A percentile compares a stretch with the other conserved stretches of the same genome.
These are phyloP conservation scores for Neocucurbitaria cava DNA, from an alignment of 2,329 filamentous ascomycete genomes.

Conservation along the genomic window DNA sequence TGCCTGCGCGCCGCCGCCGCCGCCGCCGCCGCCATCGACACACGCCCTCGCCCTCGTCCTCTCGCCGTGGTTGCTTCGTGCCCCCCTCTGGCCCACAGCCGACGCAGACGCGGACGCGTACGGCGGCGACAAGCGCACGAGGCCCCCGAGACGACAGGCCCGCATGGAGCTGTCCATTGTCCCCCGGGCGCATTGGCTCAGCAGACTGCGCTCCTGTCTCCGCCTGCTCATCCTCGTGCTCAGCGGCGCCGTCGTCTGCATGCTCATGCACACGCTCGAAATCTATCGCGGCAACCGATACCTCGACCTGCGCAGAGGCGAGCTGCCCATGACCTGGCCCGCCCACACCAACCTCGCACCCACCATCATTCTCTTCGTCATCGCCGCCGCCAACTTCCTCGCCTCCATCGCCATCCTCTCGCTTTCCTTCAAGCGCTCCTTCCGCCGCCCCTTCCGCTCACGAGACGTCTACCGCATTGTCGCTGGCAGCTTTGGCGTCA, in stretches of 20 bases:
- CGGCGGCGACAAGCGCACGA: conserved; percentile 18
- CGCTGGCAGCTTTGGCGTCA: conserved; percentile 42
- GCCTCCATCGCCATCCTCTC: conserved; percentile 42
- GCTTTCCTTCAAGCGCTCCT: conserved; percentile 42
- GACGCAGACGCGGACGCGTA: conserved; percentile 31
- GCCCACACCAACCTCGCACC: conserved; percentile 46
- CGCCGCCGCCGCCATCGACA: conserved; percentile 21
- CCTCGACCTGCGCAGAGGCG: conserved; percentile 45
- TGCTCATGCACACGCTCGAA: conserved; percentile 45
- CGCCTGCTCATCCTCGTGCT: conserved; percentile 47
- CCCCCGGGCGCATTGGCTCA: conserved; percentile 44
- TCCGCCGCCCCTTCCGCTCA: conserved; percentile 43
- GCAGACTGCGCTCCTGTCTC: conserved; percentile 43
- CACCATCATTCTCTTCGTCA: conserved; percentile 43
- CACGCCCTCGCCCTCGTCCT: conserved; percentile 25
- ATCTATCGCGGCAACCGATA: conserved; percentile 45
- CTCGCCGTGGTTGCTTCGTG: conserved; percentile 21
- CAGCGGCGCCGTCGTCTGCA: conserved; percentile 44
- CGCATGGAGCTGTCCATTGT: conserved; percentile 38
- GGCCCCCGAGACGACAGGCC: conserved; percentile 27
- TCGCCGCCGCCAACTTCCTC: conserved; percentile 44
- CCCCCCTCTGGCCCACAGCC: conserved; percentile 23
- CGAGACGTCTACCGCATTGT: conserved; percentile 45
- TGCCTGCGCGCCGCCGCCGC: conserved; percentile 19
- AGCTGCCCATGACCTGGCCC: conserved; percentile 49